Evolutionary conservation across 1,139 yeast genomes (phyloP).

Genomic region (Meyerozyma athensensis): DNA sequence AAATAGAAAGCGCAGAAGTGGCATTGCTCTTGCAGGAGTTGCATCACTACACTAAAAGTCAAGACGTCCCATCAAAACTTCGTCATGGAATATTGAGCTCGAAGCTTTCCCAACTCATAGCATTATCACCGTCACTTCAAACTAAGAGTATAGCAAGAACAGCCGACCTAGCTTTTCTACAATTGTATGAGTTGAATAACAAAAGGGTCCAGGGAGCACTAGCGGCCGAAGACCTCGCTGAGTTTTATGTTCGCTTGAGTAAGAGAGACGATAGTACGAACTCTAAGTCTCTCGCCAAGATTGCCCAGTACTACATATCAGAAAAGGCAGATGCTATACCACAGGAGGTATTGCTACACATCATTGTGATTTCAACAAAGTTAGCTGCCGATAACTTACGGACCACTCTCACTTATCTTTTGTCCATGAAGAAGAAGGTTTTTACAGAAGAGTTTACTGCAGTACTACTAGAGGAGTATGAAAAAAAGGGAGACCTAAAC

Average conservation of each 20-base stretch:
- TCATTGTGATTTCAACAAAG: not conserved
- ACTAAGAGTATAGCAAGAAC: conserved; percentile 12
- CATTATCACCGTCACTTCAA: conserved; percentile 7
- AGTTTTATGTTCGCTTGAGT: not conserved
- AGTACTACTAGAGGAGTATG: conserved; percentile 8
- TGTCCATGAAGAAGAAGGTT: not conserved
- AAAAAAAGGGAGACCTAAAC: conserved; percentile 12
- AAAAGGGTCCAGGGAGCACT: conserved; percentile 5
- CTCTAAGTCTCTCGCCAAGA: not conserved
- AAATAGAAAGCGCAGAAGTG: conserved; percentile 1
- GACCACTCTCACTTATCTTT: not conserved
- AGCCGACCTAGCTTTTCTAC: conserved; percentile 19
- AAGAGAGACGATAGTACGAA: not conserved
- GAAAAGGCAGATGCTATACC: not conserved
- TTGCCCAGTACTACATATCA: not conserved
- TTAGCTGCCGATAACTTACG: not conserved
- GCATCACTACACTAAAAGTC: conserved; percentile 24
- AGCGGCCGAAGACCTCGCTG: conserved; percentile 4
- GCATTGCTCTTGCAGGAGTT: conserved; percentile 12
- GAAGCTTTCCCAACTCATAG: conserved; percentile 18
- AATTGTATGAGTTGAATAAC: conserved; percentile 14
- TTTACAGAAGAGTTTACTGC: not conserved
- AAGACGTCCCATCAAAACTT: conserved; percentile 22
- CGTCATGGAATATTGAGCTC: conserved; percentile 18
- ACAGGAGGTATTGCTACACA: not conserved